Evolutionary conservation across 31 red algal genomes (phyloP).

Genomic region (Odonthalia washingtoniensis): DNA sequence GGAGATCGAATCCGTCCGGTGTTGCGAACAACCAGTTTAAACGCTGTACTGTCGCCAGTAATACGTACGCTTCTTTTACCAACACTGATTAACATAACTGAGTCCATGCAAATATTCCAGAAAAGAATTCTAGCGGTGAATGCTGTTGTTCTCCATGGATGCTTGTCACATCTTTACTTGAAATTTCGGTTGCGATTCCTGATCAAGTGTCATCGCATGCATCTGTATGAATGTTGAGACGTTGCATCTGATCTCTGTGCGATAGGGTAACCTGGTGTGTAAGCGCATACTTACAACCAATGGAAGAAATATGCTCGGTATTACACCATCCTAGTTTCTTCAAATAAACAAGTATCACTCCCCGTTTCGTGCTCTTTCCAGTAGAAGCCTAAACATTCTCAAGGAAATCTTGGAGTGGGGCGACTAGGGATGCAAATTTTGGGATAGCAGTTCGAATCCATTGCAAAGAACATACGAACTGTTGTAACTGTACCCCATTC

Average conservation of each 20-base stretch:
- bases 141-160: not conserved
- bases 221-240: not conserved
- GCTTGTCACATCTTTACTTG: not conserved
- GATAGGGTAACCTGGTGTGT: not conserved
- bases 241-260: not conserved
- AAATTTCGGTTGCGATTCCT: not conserved
- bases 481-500: not conserved
- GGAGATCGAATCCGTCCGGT: not conserved
- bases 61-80: not conserved
- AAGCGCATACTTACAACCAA: not conserved
- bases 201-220: not conserved
- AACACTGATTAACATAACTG: not conserved
- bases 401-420: slow-evolving; percentile 17
- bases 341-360: not conserved
- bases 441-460: slow-evolving; percentile 5
- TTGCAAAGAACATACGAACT: slow-evolving; percentile 3
- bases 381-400: not conserved
- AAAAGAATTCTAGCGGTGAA: not conserved
- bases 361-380: not conserved
- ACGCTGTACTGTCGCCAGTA: not conserved
- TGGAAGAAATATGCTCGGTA: not conserved
- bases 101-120: not conserved
- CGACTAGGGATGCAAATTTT: not conserved
- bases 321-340: not conserved
- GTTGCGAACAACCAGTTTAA: not conserved